These are phyloP conservation scores for Boletus huronensis DNA, from an alignment of 768 basidiomycete genomes.

Conservation along the genomic window DNA sequence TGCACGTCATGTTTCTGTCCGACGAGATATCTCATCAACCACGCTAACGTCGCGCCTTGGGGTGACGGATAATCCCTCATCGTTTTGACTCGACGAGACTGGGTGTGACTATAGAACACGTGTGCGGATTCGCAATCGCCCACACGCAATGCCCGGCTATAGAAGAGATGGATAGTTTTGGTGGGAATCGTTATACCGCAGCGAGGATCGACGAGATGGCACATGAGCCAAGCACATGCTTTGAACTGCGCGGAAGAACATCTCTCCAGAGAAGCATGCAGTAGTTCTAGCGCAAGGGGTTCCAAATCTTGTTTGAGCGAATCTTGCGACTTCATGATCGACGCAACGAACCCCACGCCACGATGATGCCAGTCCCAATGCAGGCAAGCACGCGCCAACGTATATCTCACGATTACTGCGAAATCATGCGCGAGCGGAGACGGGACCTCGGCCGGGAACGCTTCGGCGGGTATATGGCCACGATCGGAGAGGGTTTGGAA, in stretches of 20 bases:
- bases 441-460: slow-evolving; percentile 38
- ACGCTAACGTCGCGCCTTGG: slow-evolving; percentile 40
- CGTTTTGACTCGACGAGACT: slow-evolving; percentile 29
- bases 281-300: slow-evolving; percentile 40
- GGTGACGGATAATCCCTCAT: slow-evolving; percentile 50
- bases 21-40: slow-evolving; percentile 50
- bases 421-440: slow-evolving; percentile 37
- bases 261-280: slow-evolving; percentile 40
- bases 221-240: slow-evolving; percentile 42
- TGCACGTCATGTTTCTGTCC: slow-evolving; percentile 38
- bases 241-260: slow-evolving; percentile 37
- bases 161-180: slow-evolving; percentile 45
- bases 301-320: slow-evolving; percentile 24
- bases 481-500: slow-evolving; percentile 47
- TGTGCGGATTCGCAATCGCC: slow-evolving; percentile 36
- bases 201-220: slow-evolving; percentile 30
- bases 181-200: slow-evolving; percentile 38
- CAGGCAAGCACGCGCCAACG: slow-evolving; percentile 49
- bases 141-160: slow-evolving; percentile 35
- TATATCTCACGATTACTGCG: slow-evolving; percentile 44
- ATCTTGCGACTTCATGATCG: slow-evolving; percentile 25
- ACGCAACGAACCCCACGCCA: slow-evolving; percentile 39
- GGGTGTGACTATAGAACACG: slow-evolving; percentile 46
- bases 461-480: slow-evolving; percentile 45
- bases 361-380: slow-evolving; percentile 51